Conservation (phyloP, 2,329 filamentous ascomycete species). For the Talaromyces sp. region DNA sequence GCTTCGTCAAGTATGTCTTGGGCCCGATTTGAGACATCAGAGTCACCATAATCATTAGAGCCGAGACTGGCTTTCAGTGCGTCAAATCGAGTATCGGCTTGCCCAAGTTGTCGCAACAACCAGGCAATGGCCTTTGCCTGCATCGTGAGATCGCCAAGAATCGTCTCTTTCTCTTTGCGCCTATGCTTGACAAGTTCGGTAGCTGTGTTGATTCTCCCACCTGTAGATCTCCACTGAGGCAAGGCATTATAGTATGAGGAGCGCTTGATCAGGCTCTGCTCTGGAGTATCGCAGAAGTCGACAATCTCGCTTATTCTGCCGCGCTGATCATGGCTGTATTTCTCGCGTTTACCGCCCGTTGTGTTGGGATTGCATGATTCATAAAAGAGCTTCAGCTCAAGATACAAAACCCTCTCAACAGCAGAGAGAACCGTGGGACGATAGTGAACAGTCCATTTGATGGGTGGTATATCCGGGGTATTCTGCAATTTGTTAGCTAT, state of each 20-base stretch:
- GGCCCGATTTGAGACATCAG: slow-evolving; percentile 24
- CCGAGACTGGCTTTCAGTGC: slow-evolving; percentile 28
- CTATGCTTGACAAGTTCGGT: slow-evolving; percentile 29
- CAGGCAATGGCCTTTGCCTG: slow-evolving; percentile 31
- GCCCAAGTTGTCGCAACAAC: slow-evolving; percentile 27
- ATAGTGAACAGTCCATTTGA: slow-evolving; percentile 45
- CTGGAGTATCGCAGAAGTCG: slow-evolving; percentile 43
- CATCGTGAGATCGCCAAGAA: slow-evolving; percentile 23
- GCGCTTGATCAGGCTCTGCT: slow-evolving; percentile 54
- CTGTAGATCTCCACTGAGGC: slow-evolving; percentile 26
- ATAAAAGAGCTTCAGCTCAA: slow-evolving; percentile 54
- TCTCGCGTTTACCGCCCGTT: slow-evolving; percentile 25
- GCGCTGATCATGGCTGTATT: slow-evolving; percentile 28
- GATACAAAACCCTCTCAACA: slow-evolving; percentile 52
- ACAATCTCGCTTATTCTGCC: slow-evolving; percentile 47
- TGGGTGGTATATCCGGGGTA: slow-evolving; percentile 42
- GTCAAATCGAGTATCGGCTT: slow-evolving; percentile 26
- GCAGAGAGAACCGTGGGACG: slow-evolving; percentile 43
- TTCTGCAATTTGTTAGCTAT: slow-evolving; percentile 30
- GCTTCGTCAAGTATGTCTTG: slow-evolving; percentile 24
- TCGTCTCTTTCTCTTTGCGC: slow-evolving; percentile 24
- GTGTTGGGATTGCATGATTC: slow-evolving; percentile 49
- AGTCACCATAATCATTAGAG: slow-evolving; percentile 30
- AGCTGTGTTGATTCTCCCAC: slow-evolving; percentile 31
- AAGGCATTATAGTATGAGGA: slow-evolving; percentile 36